Conservation (phyloP, 129 eudicot species). For the Pseudognaphalium luteoalbum region DNA sequence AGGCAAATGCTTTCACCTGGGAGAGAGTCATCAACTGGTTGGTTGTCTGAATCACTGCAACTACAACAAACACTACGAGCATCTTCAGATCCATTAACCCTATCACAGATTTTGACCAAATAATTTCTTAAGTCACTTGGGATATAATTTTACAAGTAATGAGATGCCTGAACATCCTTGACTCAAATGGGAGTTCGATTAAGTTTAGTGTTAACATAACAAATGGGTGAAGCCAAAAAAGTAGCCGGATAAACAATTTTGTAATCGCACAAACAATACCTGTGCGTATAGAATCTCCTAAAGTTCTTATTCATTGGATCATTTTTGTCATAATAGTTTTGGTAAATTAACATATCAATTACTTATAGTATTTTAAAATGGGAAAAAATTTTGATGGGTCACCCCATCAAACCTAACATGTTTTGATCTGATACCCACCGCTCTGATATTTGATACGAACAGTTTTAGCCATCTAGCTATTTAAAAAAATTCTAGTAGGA, state of each 20-base stretch:
- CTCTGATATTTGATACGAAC: not conserved
- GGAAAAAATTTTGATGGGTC: too few relatives aligned
- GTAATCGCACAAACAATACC: too few relatives aligned
- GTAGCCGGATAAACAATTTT: too few relatives aligned
- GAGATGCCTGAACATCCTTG: not conserved
- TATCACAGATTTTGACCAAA: conserved; percentile 8
- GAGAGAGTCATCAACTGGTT: conserved; percentile 41
- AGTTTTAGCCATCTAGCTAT: not conserved
- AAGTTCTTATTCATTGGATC: too few relatives aligned
- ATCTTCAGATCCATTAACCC: conserved; percentile 54
- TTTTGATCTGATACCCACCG: not conserved
- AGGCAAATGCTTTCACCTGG: conserved; percentile 49
- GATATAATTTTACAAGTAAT: not conserved
- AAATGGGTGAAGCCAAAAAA: not conserved
- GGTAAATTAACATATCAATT: too few relatives aligned
- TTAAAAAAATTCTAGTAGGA: not conserved
- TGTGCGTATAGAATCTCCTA: too few relatives aligned
- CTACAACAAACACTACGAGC: conserved; percentile 41
- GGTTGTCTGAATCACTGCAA: conserved; percentile 59
- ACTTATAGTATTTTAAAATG: too few relatives aligned
- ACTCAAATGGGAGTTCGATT: not conserved
- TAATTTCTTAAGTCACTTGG: not conserved
- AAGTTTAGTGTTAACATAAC: not conserved
- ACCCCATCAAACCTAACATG: too few relatives aligned
- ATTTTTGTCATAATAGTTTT: too few relatives aligned